A percentile compares a stretch with the other conserved stretches of the same genome.
phyloP scores from a whole-genome alignment of 306 rosid genomes.

The Rosa persica region DNA sequence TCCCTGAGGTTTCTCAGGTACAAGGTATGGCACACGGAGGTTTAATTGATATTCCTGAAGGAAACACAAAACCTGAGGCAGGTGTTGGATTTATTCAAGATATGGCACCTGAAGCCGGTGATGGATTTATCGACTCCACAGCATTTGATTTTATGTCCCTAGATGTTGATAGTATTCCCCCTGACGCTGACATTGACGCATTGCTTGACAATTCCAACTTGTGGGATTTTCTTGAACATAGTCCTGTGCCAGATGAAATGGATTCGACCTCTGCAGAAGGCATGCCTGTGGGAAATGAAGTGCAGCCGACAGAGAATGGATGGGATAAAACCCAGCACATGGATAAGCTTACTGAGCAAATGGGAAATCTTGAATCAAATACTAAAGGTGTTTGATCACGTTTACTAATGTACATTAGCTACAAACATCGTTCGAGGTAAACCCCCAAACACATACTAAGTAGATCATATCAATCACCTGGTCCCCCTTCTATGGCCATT shows the following conservation, averaged over 20 bases:
- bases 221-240: constrained; percentile 62
- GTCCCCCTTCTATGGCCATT: constrained; percentile 21
- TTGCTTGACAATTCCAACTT: constrained; percentile 53
- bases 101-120: constrained; percentile 44
- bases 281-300: constrained; percentile 41
- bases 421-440: constrained; percentile 33
- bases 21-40: constrained; percentile 51
- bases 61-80: constrained; percentile 40
- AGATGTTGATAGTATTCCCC: constrained; percentile 52
- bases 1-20: constrained; percentile 63
- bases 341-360: constrained; percentile 82
- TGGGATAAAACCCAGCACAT: constrained; percentile 60
- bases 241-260: constrained; percentile 49
- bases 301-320: constrained; percentile 57
- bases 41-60: constrained; percentile 48
- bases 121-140: constrained; percentile 46
- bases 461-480: constrained; percentile 24
- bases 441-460: constrained; percentile 20
- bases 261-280: constrained; percentile 46
- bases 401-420: constrained; percentile 45
- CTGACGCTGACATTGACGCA: constrained; percentile 70
- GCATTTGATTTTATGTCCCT: constrained; percentile 52
- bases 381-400: constrained; percentile 41
- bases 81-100: constrained; percentile 35
- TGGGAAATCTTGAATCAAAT: constrained; percentile 84